Conservation (phyloP, 805 yeast genomes). For the Saccharomycopsis selenospora region DNA sequence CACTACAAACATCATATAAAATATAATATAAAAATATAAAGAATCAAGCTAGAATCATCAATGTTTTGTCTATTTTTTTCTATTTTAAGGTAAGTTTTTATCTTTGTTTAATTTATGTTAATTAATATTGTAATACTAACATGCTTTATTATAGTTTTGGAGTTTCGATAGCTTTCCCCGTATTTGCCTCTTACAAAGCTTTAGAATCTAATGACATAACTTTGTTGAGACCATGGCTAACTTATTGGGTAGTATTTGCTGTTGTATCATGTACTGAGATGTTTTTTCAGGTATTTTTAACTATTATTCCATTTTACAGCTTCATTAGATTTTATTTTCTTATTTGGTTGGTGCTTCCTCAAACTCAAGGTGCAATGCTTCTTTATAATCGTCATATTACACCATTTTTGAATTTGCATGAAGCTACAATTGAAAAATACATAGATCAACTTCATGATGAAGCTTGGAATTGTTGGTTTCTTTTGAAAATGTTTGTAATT, state of each 20-base stretch:
- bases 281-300: constrained; percentile 33
- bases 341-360: constrained; percentile 56
- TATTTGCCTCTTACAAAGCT: constrained; percentile 54
- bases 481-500: constrained; percentile 14
- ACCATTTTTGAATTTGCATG: constrained; percentile 34
- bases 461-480: constrained; percentile 4
- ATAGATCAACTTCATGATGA: constrained; percentile 14
- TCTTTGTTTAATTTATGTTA: not conserved
- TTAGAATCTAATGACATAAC: constrained; percentile 36
- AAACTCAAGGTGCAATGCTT: constrained; percentile 38
- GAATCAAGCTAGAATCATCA: not conserved
- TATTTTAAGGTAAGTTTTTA: not conserved
- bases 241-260: constrained; percentile 63
- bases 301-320: constrained; percentile 49
- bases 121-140: not conserved
- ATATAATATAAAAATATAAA: no score
- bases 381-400: constrained; percentile 33
- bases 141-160: constrained; percentile 10
- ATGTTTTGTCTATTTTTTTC: constrained; percentile 1
- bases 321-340: constrained; percentile 41
- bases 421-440: constrained; percentile 28
- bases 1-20: no score
- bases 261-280: constrained; percentile 22
- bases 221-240: constrained; percentile 39
- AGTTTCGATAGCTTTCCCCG: constrained; percentile 48